Conservation (phyloP, 352 stramenopile species). For the Phytopythium ostracodes region DNA sequence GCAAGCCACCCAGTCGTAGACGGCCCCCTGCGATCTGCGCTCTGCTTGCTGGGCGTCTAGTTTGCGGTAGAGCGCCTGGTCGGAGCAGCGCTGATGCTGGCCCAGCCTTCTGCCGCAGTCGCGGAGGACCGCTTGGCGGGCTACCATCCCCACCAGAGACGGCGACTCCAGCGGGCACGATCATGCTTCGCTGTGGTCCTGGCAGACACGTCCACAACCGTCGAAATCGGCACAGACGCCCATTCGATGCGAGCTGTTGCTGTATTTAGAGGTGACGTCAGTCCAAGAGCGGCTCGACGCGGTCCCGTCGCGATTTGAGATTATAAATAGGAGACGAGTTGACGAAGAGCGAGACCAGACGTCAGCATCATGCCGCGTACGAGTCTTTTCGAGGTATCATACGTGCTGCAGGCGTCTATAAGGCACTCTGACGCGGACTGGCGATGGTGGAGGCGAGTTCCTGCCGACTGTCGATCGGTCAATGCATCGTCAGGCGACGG, state of each 20-base stretch:
- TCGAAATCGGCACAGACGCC: too few relatives aligned
- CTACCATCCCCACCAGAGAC: not conserved
- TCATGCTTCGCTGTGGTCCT: not conserved
- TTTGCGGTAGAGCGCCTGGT: too few relatives aligned
- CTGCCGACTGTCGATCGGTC: not conserved
- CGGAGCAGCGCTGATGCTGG: not conserved
- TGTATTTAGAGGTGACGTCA: too few relatives aligned
- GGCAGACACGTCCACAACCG: too few relatives aligned
- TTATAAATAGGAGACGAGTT: not conserved
- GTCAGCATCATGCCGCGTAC: too few relatives aligned
- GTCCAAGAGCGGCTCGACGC: too few relatives aligned
- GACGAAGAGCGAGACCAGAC: too few relatives aligned
- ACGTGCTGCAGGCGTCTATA: too few relatives aligned
- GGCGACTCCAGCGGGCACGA: not conserved
- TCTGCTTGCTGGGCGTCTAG: not conserved
- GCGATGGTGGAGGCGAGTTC: not conserved
- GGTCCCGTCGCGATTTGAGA: too few relatives aligned
- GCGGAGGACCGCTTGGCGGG: not conserved
- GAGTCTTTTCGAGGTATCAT: too few relatives aligned
- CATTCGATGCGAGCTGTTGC: too few relatives aligned
- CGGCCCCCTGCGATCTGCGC: not conserved
- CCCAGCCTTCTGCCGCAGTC: not conserved
- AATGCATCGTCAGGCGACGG: not conserved
- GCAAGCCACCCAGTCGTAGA: constrained; percentile 3
- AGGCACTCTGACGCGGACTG: too few relatives aligned